Evolutionary conservation across 345 rosid species (phyloP).

Genomic region (Eutrema japonicum): DNA sequence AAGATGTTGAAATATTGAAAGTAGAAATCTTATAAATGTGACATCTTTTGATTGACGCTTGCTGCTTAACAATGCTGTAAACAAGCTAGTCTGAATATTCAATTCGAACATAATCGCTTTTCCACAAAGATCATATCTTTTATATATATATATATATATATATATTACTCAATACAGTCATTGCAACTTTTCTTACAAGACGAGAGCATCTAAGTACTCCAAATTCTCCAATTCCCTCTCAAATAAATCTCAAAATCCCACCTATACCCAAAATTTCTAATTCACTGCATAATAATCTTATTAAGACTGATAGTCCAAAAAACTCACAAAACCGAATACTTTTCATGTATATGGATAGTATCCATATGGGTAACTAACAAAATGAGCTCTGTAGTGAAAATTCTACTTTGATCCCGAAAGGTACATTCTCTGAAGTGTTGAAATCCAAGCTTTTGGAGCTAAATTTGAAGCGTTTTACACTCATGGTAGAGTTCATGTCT

Average conservation of each 20-base stretch:
- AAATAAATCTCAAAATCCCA: conserved; percentile 33
- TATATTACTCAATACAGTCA: conserved; percentile 35
- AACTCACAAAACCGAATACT: conserved; percentile 15
- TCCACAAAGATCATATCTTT: conserved; percentile 10
- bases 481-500: no score
- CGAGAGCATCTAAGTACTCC: conserved; percentile 16
- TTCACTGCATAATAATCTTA: conserved; percentile 13
- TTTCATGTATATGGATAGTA: conserved; percentile 40
- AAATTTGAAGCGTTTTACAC: no score
- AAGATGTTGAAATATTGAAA: conserved; percentile 3
- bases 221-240: background rate
- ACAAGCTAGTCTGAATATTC: background rate
- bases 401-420: no score
- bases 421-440: no score
- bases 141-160: background rate
- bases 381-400: no score
- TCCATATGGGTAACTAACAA: no score
- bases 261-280: conserved; percentile 42
- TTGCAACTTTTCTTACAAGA: conserved; percentile 32
- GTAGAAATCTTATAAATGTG: background rate
- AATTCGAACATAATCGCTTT: background rate
- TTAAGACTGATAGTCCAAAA: conserved; percentile 20
- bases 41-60: background rate
- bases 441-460: no score
- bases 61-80: conserved; percentile 6